Base-by-base conservation (phyloP, 805 yeast species). In the Metschnikowia cerradonensis region DNA sequence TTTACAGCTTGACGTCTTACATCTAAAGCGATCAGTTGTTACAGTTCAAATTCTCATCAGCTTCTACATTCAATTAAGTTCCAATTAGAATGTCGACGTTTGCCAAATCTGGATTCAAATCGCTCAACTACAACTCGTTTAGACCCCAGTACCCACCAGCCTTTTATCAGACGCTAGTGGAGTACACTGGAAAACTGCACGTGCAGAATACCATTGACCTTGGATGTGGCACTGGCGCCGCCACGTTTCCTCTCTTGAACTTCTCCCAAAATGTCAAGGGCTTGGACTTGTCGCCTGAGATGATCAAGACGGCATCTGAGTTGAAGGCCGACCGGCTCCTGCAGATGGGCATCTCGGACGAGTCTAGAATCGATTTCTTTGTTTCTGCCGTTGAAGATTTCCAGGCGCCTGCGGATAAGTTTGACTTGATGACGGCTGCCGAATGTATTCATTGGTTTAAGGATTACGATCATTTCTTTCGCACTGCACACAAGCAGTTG, bases 211-310 rank as follows among this genome's bases (percentile, higher is more conserved):
- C 82, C 7, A 63, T 67, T 60, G 70, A 67, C 59, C 58, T 78
- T 41, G 84, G 84, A 0, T 77, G 82, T 55, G 84, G 83, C 0
- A 77, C 83, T 0, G 84, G 83, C 0, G 76, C 74, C 23, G 81
- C 80, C 0, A 69, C 78, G 1, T 65, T 71, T 45, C 80, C 80
- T 2, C 58, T 80, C 45, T 63, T 76, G 23, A 63, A 67, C 37
- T 48, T 72, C 17, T 63, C 76, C 32, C 58, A 72, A 0, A 60
- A 65, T 17, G 76, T 77, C 5, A 59, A 67, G 14, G 81, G 81
- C 0, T 60, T 78, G 3, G 85, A 80, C 57, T 59, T 75, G 37
- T 78, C 83, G 0, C 57, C 68, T 3, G 65, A 60, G 36, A 80
- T 80, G 85, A 61, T 80, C 13, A 61, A 66, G 15, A 66, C 75